Conservation (phyloP, 1,284 basidiomycete species). For the Moesziomyces aphidis region DNA sequence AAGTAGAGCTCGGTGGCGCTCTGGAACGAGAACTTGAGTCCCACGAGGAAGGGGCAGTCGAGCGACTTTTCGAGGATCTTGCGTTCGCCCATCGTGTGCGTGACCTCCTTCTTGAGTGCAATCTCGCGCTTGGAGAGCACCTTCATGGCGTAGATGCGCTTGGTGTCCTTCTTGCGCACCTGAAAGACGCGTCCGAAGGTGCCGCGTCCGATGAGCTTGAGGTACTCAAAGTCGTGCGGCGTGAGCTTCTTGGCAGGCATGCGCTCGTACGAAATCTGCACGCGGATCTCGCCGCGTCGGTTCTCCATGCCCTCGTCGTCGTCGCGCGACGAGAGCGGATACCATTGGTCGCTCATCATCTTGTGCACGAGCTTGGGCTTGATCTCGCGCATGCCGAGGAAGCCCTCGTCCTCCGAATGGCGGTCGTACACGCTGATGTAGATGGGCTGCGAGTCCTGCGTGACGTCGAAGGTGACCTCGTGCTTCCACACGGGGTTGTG, state of each 20-base stretch:
- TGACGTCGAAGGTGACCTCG: slow-evolving; percentile 91
- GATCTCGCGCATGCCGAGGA: slow-evolving; percentile 91
- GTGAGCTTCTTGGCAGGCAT: slow-evolving; percentile 65
- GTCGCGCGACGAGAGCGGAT: slow-evolving; percentile 75
- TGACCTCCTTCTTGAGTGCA: slow-evolving; percentile 98
- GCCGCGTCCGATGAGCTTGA: slow-evolving; percentile 97
- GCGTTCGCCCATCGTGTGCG: slow-evolving; percentile 98
- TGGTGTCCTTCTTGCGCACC: slow-evolving; percentile 96
- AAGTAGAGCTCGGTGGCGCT: slow-evolving; percentile 95
- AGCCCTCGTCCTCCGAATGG: slow-evolving; percentile 81
- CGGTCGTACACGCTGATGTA: slow-evolving; percentile 95
- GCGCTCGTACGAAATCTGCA: slow-evolving; percentile 89
- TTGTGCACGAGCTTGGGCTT: slow-evolving; percentile 89
- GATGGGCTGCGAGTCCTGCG: slow-evolving; percentile 86
- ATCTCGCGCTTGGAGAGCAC: slow-evolving; percentile 99
- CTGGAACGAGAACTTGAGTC: slow-evolving; percentile 98
- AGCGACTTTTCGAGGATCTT: slow-evolving; percentile 96
- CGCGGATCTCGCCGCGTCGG: slow-evolving; percentile 82
- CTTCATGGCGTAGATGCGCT: slow-evolving; percentile 99
- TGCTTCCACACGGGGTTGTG: slow-evolving; percentile 99
- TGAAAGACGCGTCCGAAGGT: slow-evolving; percentile 99
- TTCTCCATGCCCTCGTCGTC: slow-evolving; percentile 47
- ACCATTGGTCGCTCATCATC: slow-evolving; percentile 97
- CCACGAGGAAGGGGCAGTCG: slow-evolving; percentile 96
- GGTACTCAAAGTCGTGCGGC: slow-evolving; percentile 88